Percentiles rank a stretch among this genome's conserved stretches.
Evolutionary conservation across 139 green algal species (phyloP).

Genomic region (Pleodorina starrii): DNA sequence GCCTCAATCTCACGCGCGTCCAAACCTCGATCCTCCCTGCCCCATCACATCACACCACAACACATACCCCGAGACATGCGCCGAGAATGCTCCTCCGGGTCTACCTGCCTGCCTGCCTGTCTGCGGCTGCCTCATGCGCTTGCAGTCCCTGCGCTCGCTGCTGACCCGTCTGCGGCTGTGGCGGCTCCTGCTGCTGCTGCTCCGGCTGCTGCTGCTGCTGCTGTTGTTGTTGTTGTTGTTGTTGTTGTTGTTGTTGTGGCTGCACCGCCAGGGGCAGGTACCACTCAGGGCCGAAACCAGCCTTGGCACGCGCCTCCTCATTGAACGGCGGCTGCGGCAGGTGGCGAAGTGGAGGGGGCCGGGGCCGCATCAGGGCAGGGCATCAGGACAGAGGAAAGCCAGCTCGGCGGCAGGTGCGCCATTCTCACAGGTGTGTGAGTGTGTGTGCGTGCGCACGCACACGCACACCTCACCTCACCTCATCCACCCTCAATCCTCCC

Average conservation of each 20-base stretch:
- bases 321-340: slow-evolving; percentile 90
- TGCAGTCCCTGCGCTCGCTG: too few relatives aligned
- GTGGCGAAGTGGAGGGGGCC: neutral
- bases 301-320: slow-evolving; percentile 75
- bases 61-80: too few relatives aligned
- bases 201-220: neutral
- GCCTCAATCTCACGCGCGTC: too few relatives aligned
- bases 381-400: neutral
- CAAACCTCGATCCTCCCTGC: too few relatives aligned
- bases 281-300: slow-evolving; percentile 83
- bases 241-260: neutral
- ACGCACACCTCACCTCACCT: neutral
- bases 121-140: too few relatives aligned
- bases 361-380: neutral
- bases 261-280: slow-evolving; percentile 72
- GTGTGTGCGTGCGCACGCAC: neutral
- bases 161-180: neutral
- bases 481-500: too few relatives aligned
- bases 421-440: neutral
- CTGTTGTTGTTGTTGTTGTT: neutral
- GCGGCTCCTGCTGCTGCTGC: neutral
- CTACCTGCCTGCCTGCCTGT: too few relatives aligned
- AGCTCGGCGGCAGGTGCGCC: neutral
- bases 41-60: too few relatives aligned
- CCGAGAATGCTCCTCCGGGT: too few relatives aligned